Percentiles rank a stretch among this genome's conserved stretches.
phyloP scores from a whole-genome alignment of 2,329 filamentous ascomycete species.

The Berkeleyomyces rouxiae region DNA sequence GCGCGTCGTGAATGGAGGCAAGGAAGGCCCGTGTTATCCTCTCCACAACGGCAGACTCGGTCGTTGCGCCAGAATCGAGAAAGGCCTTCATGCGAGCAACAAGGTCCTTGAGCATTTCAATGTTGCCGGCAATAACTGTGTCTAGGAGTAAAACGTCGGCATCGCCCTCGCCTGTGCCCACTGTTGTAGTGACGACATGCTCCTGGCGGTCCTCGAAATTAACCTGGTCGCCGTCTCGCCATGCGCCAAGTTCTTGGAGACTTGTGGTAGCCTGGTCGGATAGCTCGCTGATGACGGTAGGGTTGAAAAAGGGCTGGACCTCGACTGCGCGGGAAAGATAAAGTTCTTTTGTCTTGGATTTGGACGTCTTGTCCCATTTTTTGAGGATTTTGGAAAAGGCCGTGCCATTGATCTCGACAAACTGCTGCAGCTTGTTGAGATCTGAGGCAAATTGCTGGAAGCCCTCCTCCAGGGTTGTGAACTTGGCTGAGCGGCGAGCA shows the following conservation, averaged over 20 bases:
- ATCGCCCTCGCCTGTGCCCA: constrained; percentile 73
- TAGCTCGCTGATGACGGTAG: constrained; percentile 87
- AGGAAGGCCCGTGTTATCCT: constrained; percentile 81
- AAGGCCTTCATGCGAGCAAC: constrained; percentile 50
- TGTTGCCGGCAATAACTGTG: constrained; percentile 67
- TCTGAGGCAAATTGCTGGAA: constrained; percentile 96
- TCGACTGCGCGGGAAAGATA: constrained; percentile 93
- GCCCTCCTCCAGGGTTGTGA: constrained; percentile 87
- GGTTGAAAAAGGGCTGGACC: constrained; percentile 95
- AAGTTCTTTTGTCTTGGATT: constrained; percentile 94
- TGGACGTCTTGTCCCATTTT: constrained; percentile 99
- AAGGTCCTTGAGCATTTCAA: constrained; percentile 62
- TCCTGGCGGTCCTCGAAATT: constrained; percentile 50
- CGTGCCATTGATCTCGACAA: constrained; percentile 94
- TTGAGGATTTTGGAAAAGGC: constrained; percentile 98
- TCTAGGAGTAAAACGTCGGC: constrained; percentile 78
- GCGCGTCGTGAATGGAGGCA: constrained; percentile 72
- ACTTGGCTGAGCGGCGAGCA: constrained; percentile 80
- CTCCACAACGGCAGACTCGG: constrained; percentile 43
- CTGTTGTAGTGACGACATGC: constrained; percentile 47
- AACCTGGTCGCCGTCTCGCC: constrained; percentile 91
- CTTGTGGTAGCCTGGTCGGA: constrained; percentile 97
- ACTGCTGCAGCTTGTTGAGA: constrained; percentile 93
- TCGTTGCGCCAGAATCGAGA: constrained; percentile 36
- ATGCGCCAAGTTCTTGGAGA: constrained; percentile 81